Evolutionary conservation across 345 rosid species (phyloP), one percentile per base, ranked within the genome.

Genomic region (Rhodamnia rubescens): DNA sequence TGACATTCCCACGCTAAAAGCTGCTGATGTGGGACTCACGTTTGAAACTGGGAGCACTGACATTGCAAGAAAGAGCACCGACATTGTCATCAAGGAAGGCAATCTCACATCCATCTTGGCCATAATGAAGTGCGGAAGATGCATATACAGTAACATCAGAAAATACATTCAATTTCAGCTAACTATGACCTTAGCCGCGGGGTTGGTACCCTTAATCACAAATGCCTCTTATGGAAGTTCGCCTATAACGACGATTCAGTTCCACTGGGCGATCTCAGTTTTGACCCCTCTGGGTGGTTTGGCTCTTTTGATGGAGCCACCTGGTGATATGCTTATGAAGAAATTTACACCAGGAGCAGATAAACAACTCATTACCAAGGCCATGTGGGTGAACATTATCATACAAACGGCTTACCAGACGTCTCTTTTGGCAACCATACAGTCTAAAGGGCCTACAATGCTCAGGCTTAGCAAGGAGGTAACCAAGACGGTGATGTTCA

Each of bases 371-470:
- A 89, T 89, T 74, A 87, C 89, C 87, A 87, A 86, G 83, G 86
- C 84, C 56, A 87, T 89, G 88, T 89, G 90, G 90, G 83, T 86
- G 74, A 87, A 87, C 85, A 58, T 89, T 8, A 27, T 87, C 27
- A 74, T 86, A 83, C 90, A 89, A 55, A 82, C 90, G 21, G 82
- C 85, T 4, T 89, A 83, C 82, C 89, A 89, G 85, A 83, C 85
- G 27, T 50, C 85, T 24, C 59, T 89, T 59, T 87, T 87, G 7
- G 32, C 85, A 84, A 85, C 86, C 2, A 49, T 89, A 13, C 86
- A 89, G 47, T 89, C 87, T 84, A 85, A 26, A 82, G 89, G 90
- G 7, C 83, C 87, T 36, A 8, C 87, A 20, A 80, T 87, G 42
- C 85, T 89, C 26, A 50, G 82, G 13, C 85, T 87, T 53, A 84